These are phyloP conservation scores for Phytopythium ostracodes DNA, from an alignment of 352 stramenopile species.

Conservation along the genomic window DNA sequence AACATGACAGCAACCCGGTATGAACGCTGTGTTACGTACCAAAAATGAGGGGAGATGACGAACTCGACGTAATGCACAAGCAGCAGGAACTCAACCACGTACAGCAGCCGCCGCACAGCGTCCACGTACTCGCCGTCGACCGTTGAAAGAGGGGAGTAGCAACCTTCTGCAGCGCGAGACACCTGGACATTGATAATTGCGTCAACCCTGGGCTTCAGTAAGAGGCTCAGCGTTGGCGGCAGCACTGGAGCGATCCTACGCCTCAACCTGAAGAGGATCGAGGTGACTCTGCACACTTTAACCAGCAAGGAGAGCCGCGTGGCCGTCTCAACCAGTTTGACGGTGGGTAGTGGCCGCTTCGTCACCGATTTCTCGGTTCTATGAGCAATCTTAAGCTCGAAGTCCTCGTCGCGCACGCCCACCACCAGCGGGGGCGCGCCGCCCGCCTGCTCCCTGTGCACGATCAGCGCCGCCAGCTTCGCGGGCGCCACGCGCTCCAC, in stretches of 20 bases:
- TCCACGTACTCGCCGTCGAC: conserved; percentile 8
- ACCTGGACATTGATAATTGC: background rate
- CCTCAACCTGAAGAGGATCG: no score
- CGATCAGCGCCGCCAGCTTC: conserved; percentile 15
- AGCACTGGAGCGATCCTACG: no score
- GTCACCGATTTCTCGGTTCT: no score
- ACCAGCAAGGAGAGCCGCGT: no score
- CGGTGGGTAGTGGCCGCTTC: no score
- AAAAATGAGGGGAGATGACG: conserved; percentile 18
- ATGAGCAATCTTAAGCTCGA: conserved; percentile 8
- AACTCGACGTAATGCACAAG: conserved; percentile 31
- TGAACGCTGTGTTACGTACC: conserved; percentile 13
- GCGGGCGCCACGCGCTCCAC: conserved; percentile 23
- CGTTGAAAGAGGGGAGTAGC: background rate
- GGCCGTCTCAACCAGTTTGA: no score
- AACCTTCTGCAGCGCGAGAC: background rate
- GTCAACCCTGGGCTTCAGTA: no score
- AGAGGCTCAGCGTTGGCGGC: no score
- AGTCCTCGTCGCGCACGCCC: conserved; percentile 32
- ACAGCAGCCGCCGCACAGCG: conserved; percentile 12
- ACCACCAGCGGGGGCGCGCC: conserved; percentile 12
- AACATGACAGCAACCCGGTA: background rate
- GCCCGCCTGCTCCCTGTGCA: conserved; percentile 1
- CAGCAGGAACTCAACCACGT: conserved; percentile 20
- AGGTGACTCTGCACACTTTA: no score